Conservation (phyloP, 257 asterid species). For the Solanum clarkiae region DNA sequence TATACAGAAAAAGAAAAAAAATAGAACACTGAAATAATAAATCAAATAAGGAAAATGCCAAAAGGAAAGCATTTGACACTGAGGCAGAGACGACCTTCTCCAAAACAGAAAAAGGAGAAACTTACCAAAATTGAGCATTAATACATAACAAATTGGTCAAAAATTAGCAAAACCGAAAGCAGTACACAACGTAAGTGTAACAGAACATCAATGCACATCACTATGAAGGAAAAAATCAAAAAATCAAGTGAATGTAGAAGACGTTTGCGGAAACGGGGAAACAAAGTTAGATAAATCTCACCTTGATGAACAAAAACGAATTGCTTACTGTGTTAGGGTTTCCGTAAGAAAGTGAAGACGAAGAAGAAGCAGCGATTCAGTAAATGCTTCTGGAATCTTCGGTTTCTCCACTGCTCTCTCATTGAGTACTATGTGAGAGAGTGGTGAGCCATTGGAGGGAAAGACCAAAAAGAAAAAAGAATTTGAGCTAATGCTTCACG, state of each 20-base stretch:
- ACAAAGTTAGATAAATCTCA: background rate
- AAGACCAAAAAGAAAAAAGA: background rate
- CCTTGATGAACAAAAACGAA: background rate
- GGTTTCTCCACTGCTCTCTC: background rate
- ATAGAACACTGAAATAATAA: background rate
- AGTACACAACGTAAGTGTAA: background rate
- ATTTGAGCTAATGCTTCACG: background rate
- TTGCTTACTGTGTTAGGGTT: background rate
- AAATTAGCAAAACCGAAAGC: background rate
- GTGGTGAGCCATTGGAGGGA: background rate
- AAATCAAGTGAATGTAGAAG: background rate
- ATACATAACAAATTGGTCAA: no score
- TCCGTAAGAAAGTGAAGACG: background rate
- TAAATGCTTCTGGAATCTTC: background rate
- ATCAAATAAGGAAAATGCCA: background rate
- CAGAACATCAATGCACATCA: background rate
- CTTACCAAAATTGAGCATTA: background rate
- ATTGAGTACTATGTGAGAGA: background rate
- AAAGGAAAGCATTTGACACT: background rate
- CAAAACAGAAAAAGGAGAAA: background rate
- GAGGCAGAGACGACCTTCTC: background rate
- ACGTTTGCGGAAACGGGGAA: background rate
- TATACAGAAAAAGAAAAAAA: no score
- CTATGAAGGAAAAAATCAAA: background rate
- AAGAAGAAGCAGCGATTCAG: background rate